Percentiles rank a stretch among this genome's conserved stretches.
These are phyloP conservation scores for Mycogone perniciosa DNA, from an alignment of 2,329 filamentous ascomycete genomes.

Conservation along the genomic window DNA sequence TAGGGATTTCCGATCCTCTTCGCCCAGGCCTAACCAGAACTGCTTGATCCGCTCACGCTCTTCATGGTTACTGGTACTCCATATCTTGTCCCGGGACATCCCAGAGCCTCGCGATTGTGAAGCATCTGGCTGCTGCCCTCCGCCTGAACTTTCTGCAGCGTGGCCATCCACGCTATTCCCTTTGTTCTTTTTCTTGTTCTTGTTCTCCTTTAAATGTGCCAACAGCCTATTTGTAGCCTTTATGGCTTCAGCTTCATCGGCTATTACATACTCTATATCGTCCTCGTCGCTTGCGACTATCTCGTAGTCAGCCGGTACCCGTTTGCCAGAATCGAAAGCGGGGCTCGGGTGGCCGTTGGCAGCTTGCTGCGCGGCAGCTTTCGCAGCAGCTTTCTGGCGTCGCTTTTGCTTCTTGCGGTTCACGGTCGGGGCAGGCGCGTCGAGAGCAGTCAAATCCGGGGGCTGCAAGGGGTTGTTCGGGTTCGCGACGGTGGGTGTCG, in stretches of 20 bases:
- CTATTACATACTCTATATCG: conserved; percentile 36
- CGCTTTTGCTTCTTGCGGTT: conserved; percentile 97
- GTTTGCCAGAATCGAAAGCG: conserved; percentile 22
- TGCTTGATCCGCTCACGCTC: conserved; percentile 97
- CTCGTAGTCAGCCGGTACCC: conserved; percentile 37
- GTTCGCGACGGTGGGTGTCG: conserved; percentile 41
- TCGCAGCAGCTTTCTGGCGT: conserved; percentile 74
- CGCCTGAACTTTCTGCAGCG: conserved; percentile 11
- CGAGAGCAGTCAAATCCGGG: conserved; percentile 20
- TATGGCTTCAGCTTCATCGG: conserved; percentile 24
- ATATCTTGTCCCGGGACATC: conserved; percentile 78
- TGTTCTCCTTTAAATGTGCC: conserved; percentile 43
- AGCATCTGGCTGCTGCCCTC: conserved; percentile 13
- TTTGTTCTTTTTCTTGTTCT: conserved; percentile 66
- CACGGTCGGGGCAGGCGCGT: conserved; percentile 44
- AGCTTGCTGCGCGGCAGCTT: conserved; percentile 44
- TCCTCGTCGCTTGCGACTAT: conserved; percentile 52
- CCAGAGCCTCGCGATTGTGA: conserved; percentile 31
- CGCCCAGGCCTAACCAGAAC: conserved; percentile 91
- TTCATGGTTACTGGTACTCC: conserved; percentile 91
- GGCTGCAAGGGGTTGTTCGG: conserved; percentile 27
- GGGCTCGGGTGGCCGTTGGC: conserved; percentile 38
- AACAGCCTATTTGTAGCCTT: conserved; percentile 25
- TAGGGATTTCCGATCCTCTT: conserved; percentile 88
- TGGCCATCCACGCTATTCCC: conserved; percentile 31